phyloP scores from a whole-genome alignment of 2,329 filamentous ascomycete species.

The Curvularia verruculosa region DNA sequence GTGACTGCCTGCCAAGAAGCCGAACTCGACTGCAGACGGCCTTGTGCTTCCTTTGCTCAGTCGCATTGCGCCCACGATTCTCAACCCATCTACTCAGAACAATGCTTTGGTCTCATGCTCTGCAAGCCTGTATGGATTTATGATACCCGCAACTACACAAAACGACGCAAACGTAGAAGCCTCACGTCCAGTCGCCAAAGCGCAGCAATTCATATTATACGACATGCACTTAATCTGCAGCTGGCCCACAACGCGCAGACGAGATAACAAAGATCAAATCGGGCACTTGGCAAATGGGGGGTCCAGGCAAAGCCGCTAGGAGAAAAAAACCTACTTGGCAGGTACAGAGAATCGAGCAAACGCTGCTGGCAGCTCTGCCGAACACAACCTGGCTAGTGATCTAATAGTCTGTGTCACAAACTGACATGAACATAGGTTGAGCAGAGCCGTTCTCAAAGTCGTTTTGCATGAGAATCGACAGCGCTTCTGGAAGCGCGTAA shows the following conservation, averaged over 20 bases:
- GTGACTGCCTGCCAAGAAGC: slow-evolving; percentile 16
- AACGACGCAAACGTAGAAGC: background rate
- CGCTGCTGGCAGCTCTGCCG: background rate
- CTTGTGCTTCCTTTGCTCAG: too few species aligned
- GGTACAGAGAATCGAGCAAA: background rate
- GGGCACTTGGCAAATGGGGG: background rate
- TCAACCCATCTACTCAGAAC: background rate
- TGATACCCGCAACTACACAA: background rate
- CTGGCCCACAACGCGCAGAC: background rate
- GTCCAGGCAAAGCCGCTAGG: background rate
- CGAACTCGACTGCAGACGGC: background rate
- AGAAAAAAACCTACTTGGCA: background rate
- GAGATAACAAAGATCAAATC: background rate
- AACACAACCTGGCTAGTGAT: background rate
- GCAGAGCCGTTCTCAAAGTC: background rate
- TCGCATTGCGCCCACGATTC: background rate
- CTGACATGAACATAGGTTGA: too few species aligned
- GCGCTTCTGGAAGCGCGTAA: slow-evolving; percentile 17
- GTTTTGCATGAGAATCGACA: slow-evolving; percentile 6
- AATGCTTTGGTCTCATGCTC: background rate
- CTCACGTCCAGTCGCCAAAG: background rate
- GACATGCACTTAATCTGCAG: background rate
- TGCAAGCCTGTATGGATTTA: background rate
- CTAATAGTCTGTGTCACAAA: too few species aligned
- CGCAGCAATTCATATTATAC: background rate